Evolutionary conservation across 257 asterid genomes (phyloP).

Genomic region (Ehretia macrophylla): DNA sequence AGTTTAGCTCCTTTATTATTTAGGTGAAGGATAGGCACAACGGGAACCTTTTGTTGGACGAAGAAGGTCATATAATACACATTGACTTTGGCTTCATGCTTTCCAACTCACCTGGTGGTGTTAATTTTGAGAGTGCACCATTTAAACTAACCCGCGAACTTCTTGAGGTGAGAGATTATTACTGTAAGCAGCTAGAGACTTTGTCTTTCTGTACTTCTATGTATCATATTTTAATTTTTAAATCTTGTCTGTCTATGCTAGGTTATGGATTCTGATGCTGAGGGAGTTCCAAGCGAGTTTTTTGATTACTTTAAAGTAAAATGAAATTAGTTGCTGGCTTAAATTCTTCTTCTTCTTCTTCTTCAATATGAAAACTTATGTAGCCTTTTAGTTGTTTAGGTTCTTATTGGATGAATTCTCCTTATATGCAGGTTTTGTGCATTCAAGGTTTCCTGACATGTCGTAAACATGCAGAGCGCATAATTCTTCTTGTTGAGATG

Average conservation of each 20-base stretch:
- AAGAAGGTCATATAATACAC: constrained; percentile 98
- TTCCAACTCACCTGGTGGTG: constrained; percentile 99
- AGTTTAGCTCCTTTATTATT: too few relatives aligned
- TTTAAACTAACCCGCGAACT: constrained; percentile 97
- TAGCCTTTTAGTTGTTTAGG: not conserved
- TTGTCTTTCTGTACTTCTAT: not conserved
- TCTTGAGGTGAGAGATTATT: constrained; percentile 61
- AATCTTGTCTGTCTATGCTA: constrained; percentile 14
- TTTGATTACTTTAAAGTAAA: constrained; percentile 91
- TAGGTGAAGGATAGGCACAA: constrained; percentile 97
- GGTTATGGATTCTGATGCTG: constrained; percentile 99
- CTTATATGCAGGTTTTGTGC: constrained; percentile 53
- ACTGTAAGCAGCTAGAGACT: not conserved
- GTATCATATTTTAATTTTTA: too few relatives aligned
- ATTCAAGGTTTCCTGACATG: constrained; percentile 96
- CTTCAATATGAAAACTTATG: not conserved
- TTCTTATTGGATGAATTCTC: constrained; percentile 1
- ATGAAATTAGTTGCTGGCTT: constrained; percentile 4
- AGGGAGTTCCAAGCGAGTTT: constrained; percentile 98
- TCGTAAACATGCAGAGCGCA: constrained; percentile 95
- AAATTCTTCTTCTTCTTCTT: not conserved
- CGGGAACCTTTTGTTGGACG: constrained; percentile 96
- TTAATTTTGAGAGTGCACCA: constrained; percentile 98
- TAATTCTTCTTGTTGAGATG: constrained; percentile 97
- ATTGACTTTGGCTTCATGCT: constrained; percentile 99